Percentiles rank a stretch among this genome's conserved stretches.
phyloP scores from a whole-genome alignment of 768 basidiomycete species.

The Cantharellus cinnabarinus region DNA sequence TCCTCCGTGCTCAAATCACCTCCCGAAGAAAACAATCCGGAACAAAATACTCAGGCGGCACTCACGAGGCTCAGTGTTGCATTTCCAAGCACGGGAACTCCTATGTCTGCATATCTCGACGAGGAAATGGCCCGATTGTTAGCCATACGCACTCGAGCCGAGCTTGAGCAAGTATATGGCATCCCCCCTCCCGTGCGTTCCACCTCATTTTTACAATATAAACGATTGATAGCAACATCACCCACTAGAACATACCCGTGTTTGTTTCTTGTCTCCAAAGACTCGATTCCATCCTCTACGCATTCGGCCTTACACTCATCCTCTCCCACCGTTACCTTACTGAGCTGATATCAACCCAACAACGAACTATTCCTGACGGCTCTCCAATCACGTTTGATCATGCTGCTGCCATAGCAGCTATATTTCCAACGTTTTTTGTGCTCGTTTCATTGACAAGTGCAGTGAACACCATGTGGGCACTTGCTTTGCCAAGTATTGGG shows the following conservation, averaged over 20 bases:
- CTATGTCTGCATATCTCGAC: constrained; percentile 6
- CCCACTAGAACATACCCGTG: constrained; percentile 44
- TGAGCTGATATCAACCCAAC: background rate
- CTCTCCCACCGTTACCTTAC: constrained; percentile 11
- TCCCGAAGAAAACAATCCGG: background rate
- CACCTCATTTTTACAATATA: background rate
- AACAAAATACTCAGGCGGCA: background rate
- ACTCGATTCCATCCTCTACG: constrained; percentile 49
- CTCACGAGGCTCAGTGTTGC: no score
- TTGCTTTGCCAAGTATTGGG: constrained; percentile 51
- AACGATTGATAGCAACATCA: constrained; percentile 6
- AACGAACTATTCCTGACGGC: background rate
- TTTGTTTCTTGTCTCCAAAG: constrained; percentile 62
- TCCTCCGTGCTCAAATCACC: background rate
- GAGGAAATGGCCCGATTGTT: constrained; percentile 44
- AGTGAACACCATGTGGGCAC: constrained; percentile 45
- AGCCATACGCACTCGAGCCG: constrained; percentile 42
- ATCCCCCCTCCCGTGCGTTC: constrained; percentile 52
- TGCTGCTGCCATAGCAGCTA: constrained; percentile 2
- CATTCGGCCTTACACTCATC: constrained; percentile 44
- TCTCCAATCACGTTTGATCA: background rate
- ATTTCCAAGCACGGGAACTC: background rate
- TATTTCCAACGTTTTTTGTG: constrained; percentile 23
- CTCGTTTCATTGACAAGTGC: constrained; percentile 30
- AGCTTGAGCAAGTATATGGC: constrained; percentile 62